These are phyloP conservation scores for Solanum chaucha DNA, from an alignment of 257 asterid genomes.

Conservation along the genomic window DNA sequence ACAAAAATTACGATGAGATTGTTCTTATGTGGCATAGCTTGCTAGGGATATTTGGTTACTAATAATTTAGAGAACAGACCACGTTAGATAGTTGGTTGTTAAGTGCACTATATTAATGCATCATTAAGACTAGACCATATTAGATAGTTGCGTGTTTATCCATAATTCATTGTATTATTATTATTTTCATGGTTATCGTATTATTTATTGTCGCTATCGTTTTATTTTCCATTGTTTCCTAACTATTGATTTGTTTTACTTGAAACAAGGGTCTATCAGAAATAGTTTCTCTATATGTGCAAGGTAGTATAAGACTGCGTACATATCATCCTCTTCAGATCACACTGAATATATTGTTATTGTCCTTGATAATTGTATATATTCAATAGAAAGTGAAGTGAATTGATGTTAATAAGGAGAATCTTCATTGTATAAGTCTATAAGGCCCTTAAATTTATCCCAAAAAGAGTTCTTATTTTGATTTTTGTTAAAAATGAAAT, in stretches of 20 bases:
- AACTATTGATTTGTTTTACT: too few species aligned
- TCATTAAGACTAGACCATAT: not conserved
- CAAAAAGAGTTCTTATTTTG: too few species aligned
- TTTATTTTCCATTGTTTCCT: too few species aligned
- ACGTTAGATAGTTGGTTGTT: not conserved
- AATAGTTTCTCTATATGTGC: too few species aligned
- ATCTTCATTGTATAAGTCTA: not conserved
- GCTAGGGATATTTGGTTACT: not conserved
- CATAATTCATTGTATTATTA: not conserved
- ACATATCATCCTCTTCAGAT: too few species aligned
- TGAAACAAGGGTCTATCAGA: too few species aligned
- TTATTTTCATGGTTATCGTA: too few species aligned
- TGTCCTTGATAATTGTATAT: not conserved
- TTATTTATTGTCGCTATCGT: rapidly evolving
- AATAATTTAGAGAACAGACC: not conserved
- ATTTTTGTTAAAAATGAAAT: too few species aligned
- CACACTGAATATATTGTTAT: too few species aligned
- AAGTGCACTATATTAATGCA: not conserved
- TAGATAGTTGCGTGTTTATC: not conserved
- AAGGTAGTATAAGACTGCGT: too few species aligned
- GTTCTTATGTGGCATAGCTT: not conserved
- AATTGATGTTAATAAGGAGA: not conserved
- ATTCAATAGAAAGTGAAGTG: not conserved
- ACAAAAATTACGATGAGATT: too few species aligned
- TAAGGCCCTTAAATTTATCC: not conserved